Percentiles rank a stretch among this genome's conserved stretches.
Evolutionary conservation across 495 filamentous ascomycete genomes (phyloP).

Genomic region (Podospora comata): DNA sequence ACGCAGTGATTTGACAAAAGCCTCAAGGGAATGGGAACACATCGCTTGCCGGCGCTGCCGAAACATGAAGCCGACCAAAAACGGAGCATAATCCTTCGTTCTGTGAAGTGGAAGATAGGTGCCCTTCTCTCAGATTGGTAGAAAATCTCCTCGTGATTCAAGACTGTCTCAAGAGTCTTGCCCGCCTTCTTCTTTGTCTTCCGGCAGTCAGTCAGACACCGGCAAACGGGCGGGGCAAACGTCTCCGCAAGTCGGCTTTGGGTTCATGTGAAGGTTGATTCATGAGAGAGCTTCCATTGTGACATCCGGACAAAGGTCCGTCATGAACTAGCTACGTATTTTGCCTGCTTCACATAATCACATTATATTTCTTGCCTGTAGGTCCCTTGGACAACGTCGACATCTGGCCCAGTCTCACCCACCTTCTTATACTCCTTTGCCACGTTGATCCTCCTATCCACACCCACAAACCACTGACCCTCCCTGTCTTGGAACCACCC

Average conservation of each 20-base stretch:
- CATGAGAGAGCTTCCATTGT: no score
- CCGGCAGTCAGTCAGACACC: not conserved
- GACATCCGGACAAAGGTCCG: no score
- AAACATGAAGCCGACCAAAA: not conserved
- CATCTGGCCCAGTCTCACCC: not conserved
- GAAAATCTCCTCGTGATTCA: not conserved
- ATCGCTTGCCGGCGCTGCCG: not conserved
- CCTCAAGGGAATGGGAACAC: not conserved
- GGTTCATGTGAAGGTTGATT: no score
- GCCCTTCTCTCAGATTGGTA: not conserved
- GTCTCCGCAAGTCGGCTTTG: not conserved
- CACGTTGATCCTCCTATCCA: not conserved
- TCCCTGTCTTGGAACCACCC: not conserved
- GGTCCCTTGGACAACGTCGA: not conserved
- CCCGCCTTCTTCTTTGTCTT: not conserved
- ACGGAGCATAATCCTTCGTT: not conserved
- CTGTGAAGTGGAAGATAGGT: not conserved
- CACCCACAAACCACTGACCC: not conserved
- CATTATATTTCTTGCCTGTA: not conserved
- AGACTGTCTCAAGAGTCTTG: not conserved
- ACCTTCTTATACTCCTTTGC: not conserved
- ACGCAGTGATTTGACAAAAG: no score
- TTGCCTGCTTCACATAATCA: no score
- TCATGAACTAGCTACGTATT: no score
- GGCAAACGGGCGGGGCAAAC: not conserved